phyloP scores from a whole-genome alignment of 2,329 filamentous ascomycete genomes.

The Trichoderma aggressivum region DNA sequence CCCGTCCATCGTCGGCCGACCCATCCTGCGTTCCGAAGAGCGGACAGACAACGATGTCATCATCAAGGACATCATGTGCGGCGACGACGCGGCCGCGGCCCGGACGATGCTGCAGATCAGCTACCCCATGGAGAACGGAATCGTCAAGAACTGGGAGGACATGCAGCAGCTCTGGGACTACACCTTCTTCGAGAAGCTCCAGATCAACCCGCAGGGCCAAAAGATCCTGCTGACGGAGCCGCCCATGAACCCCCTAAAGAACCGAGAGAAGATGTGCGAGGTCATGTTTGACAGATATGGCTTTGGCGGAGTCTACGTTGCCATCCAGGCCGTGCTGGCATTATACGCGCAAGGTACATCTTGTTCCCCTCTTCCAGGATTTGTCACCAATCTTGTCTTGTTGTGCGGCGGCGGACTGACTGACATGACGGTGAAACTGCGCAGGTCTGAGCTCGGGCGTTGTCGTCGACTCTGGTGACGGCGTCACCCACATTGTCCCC shows the following conservation, averaged over 20 bases:
- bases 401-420: background rate
- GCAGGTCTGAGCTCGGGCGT: slow-evolving; percentile 83
- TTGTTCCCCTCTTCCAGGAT: background rate
- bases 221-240: slow-evolving; percentile 98
- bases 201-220: slow-evolving; percentile 81
- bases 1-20: slow-evolving; percentile 95
- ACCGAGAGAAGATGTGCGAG: slow-evolving; percentile 96
- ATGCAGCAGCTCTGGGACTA: slow-evolving; percentile 99
- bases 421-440: background rate
- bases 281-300: slow-evolving; percentile 98
- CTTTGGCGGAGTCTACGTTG: slow-evolving; percentile 96
- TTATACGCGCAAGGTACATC: slow-evolving; percentile 85
- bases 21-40: slow-evolving; percentile 96
- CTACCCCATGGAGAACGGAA: slow-evolving; percentile 99
- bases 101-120: slow-evolving; percentile 97
- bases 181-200: slow-evolving; percentile 96
- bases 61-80: slow-evolving; percentile 99
- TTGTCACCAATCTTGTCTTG: background rate
- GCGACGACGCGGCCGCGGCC: slow-evolving; percentile 93
- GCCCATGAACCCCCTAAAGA: slow-evolving; percentile 95
- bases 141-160: slow-evolving; percentile 99
- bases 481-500: slow-evolving; percentile 96
- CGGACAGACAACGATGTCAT: slow-evolving; percentile 59
- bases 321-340: slow-evolving; percentile 93
- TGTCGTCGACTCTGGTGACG: slow-evolving; percentile 97